Evolutionary conservation across 2,329 filamentous ascomycete genomes (phyloP).

Genomic region (Penicillium oxalicum): DNA sequence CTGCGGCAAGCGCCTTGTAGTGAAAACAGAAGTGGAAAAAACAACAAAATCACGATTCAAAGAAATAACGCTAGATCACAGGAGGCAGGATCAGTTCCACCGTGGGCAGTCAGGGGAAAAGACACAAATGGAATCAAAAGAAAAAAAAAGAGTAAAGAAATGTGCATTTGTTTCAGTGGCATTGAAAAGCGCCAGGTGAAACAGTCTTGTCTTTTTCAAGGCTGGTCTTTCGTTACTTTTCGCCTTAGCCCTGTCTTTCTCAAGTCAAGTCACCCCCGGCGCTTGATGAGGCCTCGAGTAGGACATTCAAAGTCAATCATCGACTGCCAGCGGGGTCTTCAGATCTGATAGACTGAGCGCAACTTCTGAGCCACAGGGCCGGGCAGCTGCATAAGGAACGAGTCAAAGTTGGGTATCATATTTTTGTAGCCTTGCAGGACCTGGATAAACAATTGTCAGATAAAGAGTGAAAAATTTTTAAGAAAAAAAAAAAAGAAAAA

Average conservation of each 20-base stretch:
- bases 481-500: no score
- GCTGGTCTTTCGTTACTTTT: no score
- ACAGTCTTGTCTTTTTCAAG: no score
- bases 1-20: no score
- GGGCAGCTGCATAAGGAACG: conserved; percentile 41
- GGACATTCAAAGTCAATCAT: not conserved
- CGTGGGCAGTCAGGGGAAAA: conserved; percentile 3
- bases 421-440: conserved; percentile 44
- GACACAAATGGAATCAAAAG: no score
- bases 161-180: no score
- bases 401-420: conserved; percentile 44
- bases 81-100: no score
- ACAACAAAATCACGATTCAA: not conserved
- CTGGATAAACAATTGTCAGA: conserved; percentile 16
- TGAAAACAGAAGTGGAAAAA: not conserved
- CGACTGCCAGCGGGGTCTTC: conserved; percentile 11
- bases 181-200: no score
- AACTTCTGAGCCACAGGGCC: conserved; percentile 37
- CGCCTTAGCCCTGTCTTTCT: no score
- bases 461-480: not conserved
- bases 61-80: no score
- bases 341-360: conserved; percentile 39
- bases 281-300: not conserved
- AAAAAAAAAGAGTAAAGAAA: no score
- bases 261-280: not conserved